Evolutionary conservation across 2,329 filamentous ascomycete species (phyloP).

Genomic region (Fusarium sp.): DNA sequence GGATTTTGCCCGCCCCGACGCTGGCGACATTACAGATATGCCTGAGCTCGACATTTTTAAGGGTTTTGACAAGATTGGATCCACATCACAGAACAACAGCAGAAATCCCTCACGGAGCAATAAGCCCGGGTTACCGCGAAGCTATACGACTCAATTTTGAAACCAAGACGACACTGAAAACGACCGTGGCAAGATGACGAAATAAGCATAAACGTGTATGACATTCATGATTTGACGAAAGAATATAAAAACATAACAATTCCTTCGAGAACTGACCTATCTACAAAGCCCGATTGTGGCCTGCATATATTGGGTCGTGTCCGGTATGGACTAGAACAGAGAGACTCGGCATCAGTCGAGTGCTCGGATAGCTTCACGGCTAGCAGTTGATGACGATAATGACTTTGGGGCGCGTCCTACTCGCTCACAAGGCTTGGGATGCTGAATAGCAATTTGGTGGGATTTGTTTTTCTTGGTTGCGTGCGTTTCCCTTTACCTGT

Average conservation of each 20-base stretch:
- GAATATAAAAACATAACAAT: conserved; percentile 30
- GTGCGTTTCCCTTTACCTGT: conserved; percentile 19
- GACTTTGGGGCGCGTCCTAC: conserved; percentile 38
- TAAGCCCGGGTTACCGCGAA: conserved; percentile 47
- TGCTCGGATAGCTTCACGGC: conserved; percentile 45
- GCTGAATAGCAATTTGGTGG: conserved; percentile 34
- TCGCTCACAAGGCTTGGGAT: conserved; percentile 40
- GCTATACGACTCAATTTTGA: conserved; percentile 48
- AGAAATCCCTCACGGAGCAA: conserved; percentile 35
- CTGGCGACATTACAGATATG: conserved; percentile 64
- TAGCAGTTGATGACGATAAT: conserved; percentile 47
- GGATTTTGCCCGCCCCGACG: conserved; percentile 58
- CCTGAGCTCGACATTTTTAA: conserved; percentile 76
- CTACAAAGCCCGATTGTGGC: conserved; percentile 17
- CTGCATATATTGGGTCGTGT: conserved; percentile 25
- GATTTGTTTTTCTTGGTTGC: conserved; percentile 29
- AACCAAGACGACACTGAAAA: conserved; percentile 6
- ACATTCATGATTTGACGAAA: conserved; percentile 46
- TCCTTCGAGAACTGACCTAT: conserved; percentile 25
- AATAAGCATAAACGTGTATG: conserved; percentile 40
- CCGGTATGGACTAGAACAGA: conserved; percentile 40
- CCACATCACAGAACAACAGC: conserved; percentile 47
- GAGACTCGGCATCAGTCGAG: conserved; percentile 28
- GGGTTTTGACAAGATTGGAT: conserved; percentile 80
- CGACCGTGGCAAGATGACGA: conserved; percentile 27